Percentiles rank a stretch among this genome's conserved stretches.
Conservation (phyloP, 1,284 basidiomycete genomes). For the Gymnopus androsaceus region DNA sequence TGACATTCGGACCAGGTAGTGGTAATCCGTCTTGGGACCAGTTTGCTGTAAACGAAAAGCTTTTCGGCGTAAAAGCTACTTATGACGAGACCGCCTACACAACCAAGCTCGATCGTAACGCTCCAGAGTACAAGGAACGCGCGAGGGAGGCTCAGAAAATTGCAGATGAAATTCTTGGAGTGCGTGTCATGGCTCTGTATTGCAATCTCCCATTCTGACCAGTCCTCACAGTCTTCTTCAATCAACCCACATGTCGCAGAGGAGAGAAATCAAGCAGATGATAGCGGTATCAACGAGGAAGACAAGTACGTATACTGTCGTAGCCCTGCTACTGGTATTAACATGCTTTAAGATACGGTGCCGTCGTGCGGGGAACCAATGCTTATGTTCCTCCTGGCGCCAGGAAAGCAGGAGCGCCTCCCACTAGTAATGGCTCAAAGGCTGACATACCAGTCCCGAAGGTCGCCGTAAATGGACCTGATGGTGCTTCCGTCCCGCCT, state of each 20-base stretch:
- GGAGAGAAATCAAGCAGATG: constrained; percentile 78
- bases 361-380: constrained; percentile 84
- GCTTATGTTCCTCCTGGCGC: constrained; percentile 94
- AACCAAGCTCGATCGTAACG: constrained; percentile 86
- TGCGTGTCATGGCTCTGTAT: constrained; percentile 40
- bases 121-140: constrained; percentile 85
- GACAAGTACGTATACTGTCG: constrained; percentile 71
- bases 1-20: constrained; percentile 64
- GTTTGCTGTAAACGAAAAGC: constrained; percentile 90
- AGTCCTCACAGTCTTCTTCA: constrained; percentile 50
- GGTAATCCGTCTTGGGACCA: constrained; percentile 82
- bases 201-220: constrained; percentile 6
- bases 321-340: constrained; percentile 14
- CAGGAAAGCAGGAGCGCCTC: constrained; percentile 44
- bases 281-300: constrained; percentile 86
- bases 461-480: constrained; percentile 70
- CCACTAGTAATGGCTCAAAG: constrained; percentile 30
- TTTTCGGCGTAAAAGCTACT: constrained; percentile 89
- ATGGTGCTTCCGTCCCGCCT: constrained; percentile 48
- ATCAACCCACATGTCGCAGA: constrained; percentile 89
- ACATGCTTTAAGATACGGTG: constrained; percentile 72
- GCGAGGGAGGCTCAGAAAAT: constrained; percentile 88
- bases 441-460: constrained; percentile 67
- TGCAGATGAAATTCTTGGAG: constrained; percentile 88
- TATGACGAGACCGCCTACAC: constrained; percentile 97